A percentile compares a stretch with the other conserved stretches of the same genome.
Conservation (phyloP, 1,284 basidiomycete species). For the Boletus smithii region DNA sequence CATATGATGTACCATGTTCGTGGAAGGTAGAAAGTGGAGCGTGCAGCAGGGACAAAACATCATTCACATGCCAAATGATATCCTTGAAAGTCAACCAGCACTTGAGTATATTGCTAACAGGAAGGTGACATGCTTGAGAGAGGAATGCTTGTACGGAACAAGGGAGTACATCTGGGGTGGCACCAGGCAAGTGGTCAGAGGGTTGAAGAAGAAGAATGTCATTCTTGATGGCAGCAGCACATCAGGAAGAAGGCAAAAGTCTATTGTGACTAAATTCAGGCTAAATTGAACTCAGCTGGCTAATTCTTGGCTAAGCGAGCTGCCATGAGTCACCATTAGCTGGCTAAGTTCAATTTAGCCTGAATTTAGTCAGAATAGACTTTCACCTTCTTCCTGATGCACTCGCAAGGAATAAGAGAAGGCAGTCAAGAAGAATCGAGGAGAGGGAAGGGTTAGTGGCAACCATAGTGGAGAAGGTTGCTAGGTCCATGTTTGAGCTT, state of each 20-base stretch:
- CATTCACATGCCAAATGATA: neutral
- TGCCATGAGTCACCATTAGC: no score
- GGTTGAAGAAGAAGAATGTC: neutral
- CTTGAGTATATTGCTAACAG: rapidly evolving
- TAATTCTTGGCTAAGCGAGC: no score
- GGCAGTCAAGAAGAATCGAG: neutral
- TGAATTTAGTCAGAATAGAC: no score
- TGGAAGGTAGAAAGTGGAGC: neutral
- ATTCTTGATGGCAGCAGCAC: neutral
- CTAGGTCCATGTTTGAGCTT: conserved; percentile 6
- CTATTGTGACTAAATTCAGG: no score
- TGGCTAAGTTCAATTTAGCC: no score
- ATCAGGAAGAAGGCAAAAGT: no score
- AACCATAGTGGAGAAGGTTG: neutral
- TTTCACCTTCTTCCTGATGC: neutral
- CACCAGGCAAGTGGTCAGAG: neutral
- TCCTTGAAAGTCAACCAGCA: conserved; percentile 3
- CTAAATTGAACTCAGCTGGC: no score
- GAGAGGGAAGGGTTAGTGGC: neutral
- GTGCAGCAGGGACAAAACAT: neutral
- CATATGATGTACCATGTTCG: neutral
- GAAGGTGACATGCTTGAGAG: neutral
- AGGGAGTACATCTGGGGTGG: neutral
- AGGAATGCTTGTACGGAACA: neutral
- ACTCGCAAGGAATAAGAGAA: conserved; percentile 3